These are phyloP conservation scores for Akanthomyces lecanii DNA, from an alignment of 2,329 filamentous ascomycete species.

Conservation along the genomic window DNA sequence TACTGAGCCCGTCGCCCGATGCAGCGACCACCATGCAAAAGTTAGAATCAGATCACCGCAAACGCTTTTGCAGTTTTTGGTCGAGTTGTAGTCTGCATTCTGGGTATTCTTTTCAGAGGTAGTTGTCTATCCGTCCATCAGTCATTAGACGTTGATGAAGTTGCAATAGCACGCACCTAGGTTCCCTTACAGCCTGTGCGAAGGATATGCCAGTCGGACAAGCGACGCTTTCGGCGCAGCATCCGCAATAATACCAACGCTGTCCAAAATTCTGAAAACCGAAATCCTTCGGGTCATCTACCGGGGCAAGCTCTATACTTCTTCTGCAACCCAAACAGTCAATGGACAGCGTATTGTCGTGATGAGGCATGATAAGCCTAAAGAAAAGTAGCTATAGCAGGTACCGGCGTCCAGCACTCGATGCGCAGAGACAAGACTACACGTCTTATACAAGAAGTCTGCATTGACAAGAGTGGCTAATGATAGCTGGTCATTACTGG, in stretches of 20 bases:
- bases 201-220: not conserved
- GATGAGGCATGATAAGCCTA: not conserved
- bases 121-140: not conserved
- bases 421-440: not conserved
- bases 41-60: not conserved
- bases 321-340: not conserved
- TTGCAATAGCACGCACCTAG: not conserved
- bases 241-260: not conserved
- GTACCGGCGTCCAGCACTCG: not conserved
- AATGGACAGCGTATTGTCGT: not conserved
- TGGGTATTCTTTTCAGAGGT: not conserved
- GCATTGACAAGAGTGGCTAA: too few species aligned
- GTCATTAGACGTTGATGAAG: not conserved
- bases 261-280: not conserved
- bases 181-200: not conserved
- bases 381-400: not conserved
- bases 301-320: not conserved
- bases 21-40: not conserved
- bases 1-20: not conserved
- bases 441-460: too few species aligned
- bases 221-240: not conserved
- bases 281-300: not conserved
- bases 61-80: not conserved
- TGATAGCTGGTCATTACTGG: not conserved
- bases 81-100: not conserved